Conservation (phyloP, 768 basidiomycete species). For the Imleria badia region DNA sequence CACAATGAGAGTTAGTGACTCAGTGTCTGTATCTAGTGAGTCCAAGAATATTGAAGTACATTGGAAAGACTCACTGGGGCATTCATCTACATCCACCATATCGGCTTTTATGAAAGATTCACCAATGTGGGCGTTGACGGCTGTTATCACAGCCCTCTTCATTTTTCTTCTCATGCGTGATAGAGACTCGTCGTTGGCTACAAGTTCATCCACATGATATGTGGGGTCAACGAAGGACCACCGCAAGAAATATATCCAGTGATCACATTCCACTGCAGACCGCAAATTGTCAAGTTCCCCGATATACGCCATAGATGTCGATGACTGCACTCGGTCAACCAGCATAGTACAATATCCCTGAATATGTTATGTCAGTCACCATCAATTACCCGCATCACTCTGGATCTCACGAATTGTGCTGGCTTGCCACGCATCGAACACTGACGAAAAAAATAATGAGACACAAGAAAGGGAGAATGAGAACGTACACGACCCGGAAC, state of each 20-base stretch:
- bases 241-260: not conserved
- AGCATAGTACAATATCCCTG: conserved; percentile 85
- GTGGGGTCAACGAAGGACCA: not conserved
- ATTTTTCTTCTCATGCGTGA: too few relatives aligned
- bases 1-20: too few relatives aligned
- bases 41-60: too few relatives aligned
- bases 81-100: too few relatives aligned
- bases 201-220: not conserved
- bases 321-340: conserved; percentile 78
- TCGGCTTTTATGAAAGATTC: too few relatives aligned
- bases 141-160: too few relatives aligned
- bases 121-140: too few relatives aligned
- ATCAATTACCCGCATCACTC: not conserved
- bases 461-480: not conserved
- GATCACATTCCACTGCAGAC: not conserved
- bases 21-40: too few relatives aligned
- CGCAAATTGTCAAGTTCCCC: not conserved
- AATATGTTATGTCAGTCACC: not conserved
- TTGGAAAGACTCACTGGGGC: too few relatives aligned
- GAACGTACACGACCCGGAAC: conserved; percentile 80
- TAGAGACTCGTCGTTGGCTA: too few relatives aligned
- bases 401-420: conserved; percentile 80
- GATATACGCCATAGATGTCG: conserved; percentile 26
- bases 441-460: conserved; percentile 38
- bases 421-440: conserved; percentile 97